Conservation (phyloP, 345 rosid genomes). For the Lumnitzera littorea region DNA sequence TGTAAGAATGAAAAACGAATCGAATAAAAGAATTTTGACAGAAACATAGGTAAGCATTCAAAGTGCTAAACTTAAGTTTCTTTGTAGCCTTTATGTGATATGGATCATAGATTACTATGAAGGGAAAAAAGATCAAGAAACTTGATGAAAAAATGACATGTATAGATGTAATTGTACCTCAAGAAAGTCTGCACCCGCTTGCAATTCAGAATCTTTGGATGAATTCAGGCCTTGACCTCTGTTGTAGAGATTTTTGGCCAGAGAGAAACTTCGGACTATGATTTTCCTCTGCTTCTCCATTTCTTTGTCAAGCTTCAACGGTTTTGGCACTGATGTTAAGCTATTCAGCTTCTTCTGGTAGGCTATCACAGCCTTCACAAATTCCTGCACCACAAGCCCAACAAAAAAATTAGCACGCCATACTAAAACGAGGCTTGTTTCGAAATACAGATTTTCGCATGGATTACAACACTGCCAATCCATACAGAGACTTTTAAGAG, state of each 20-base stretch:
- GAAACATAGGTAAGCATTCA: no score
- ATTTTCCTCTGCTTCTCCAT: conserved; percentile 58
- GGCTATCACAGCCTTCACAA: conserved; percentile 76
- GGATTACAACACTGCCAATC: no score
- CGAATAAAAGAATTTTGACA: no score
- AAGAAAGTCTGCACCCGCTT: conserved; percentile 71
- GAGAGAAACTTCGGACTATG: conserved; percentile 60
- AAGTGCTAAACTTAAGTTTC: no score
- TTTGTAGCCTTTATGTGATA: no score
- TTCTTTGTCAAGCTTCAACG: conserved; percentile 37
- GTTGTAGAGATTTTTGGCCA: conserved; percentile 52
- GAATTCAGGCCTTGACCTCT: conserved; percentile 32
- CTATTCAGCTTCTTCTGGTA: conserved; percentile 71
- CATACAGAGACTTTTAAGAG: no score
- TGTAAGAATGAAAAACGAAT: no score
- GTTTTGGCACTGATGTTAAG: conserved; percentile 31
- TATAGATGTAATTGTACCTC: conserved; percentile 31
- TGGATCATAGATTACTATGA: not conserved
- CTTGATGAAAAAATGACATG: not conserved
- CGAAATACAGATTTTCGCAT: no score
- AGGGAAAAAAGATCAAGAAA: not conserved
- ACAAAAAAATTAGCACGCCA: no score
- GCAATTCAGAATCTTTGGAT: conserved; percentile 45
- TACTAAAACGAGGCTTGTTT: no score
- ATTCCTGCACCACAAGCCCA: conserved; percentile 38